Percentiles rank a stretch among this genome's conserved stretches.
These are phyloP conservation scores for Ceriops zippeliana DNA, from an alignment of 345 rosid genomes.

Conservation along the genomic window DNA sequence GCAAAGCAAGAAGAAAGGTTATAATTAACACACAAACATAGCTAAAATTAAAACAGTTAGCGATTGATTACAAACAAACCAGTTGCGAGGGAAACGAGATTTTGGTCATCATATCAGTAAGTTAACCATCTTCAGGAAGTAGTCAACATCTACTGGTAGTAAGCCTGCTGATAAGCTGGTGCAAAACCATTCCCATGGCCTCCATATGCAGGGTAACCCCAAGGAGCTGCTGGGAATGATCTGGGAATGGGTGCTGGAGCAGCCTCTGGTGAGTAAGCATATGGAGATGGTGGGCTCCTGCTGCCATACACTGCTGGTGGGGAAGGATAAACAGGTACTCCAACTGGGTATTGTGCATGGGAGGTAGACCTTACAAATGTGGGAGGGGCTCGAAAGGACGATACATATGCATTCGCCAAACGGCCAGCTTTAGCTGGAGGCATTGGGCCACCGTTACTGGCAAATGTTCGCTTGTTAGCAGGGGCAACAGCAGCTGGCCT, in stretches of 20 bases:
- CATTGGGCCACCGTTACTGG: slow-evolving; percentile 88
- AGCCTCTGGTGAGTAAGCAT: slow-evolving; percentile 62
- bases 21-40: slow-evolving; percentile 54
- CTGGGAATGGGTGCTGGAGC: slow-evolving; percentile 43
- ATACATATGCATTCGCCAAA: slow-evolving; percentile 77
- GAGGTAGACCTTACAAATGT: slow-evolving; percentile 75
- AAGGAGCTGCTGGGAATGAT: slow-evolving; percentile 51
- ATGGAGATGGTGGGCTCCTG: slow-evolving; percentile 55
- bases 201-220: slow-evolving; percentile 57
- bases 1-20: slow-evolving; percentile 37
- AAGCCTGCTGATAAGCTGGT: slow-evolving; percentile 78
- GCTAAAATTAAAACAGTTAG: slow-evolving; percentile 69
- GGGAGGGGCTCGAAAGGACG: slow-evolving; percentile 78
- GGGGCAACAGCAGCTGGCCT: slow-evolving; percentile 66
- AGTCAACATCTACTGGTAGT: slow-evolving; percentile 65
- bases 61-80: slow-evolving; percentile 72
- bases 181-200: slow-evolving; percentile 51
- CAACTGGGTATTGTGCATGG: slow-evolving; percentile 66
- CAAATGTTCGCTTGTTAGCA: slow-evolving; percentile 87
- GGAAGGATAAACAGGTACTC: slow-evolving; percentile 56
- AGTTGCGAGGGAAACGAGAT: slow-evolving; percentile 40
- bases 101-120: slow-evolving; percentile 59
- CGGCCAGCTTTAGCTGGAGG: slow-evolving; percentile 99
- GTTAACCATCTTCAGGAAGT: slow-evolving; percentile 54
- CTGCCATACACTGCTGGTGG: slow-evolving; percentile 60